Evolutionary conservation across 371 early-diverging fungal species (phyloP).

Genomic region (Mortierella sp.): DNA sequence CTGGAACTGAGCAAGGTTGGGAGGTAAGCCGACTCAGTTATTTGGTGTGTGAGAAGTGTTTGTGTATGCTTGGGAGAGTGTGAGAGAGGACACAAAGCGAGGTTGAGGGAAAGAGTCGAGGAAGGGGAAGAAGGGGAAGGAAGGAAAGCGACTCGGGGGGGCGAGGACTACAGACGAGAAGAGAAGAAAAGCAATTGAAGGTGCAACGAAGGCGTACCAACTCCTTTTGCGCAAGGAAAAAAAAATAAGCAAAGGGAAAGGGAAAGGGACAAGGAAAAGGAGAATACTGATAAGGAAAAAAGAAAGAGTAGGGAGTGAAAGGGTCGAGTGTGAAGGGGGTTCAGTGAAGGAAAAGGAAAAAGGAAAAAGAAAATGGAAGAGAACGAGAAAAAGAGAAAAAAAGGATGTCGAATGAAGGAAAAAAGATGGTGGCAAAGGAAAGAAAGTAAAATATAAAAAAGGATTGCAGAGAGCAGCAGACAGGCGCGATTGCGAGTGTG

Average conservation of each 20-base stretch:
- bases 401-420: too few relatives aligned
- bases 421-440: conserved; percentile 3
- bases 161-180: too few relatives aligned
- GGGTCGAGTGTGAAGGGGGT: not conserved
- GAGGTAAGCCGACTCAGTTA: not conserved
- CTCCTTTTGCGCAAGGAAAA: conserved; percentile 3
- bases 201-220: not conserved
- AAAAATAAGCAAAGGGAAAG: not conserved
- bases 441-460: not conserved
- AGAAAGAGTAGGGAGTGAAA: not conserved
- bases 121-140: not conserved
- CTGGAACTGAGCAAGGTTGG: not conserved
- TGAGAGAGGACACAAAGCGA: not conserved
- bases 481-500: not conserved
- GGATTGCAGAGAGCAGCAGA: not conserved
- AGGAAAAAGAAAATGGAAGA: not conserved
- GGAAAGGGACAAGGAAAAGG: not conserved
- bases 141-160: not conserved
- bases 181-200: not conserved
- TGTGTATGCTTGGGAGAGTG: not conserved
- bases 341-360: not conserved
- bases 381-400: not conserved
- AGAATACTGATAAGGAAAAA: not conserved
- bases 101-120: not conserved
- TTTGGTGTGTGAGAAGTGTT: not conserved